These are phyloP conservation scores for Pulveroboletus sp. DNA, from an alignment of 768 basidiomycete species.

Conservation along the genomic window DNA sequence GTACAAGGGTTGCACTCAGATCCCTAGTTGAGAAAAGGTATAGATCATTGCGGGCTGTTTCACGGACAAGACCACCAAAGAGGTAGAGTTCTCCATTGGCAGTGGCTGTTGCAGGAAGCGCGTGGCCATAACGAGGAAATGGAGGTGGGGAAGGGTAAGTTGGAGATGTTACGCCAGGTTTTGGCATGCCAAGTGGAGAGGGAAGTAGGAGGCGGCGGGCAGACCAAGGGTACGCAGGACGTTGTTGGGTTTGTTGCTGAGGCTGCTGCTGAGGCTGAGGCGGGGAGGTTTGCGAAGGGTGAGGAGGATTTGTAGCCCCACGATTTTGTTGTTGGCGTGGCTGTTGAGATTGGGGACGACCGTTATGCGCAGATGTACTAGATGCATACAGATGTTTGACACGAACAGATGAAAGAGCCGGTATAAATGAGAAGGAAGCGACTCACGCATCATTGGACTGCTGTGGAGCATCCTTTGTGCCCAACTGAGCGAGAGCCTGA, in stretches of 20 bases:
- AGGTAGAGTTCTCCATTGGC: constrained; percentile 88
- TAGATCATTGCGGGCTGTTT: constrained; percentile 85
- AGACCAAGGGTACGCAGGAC: constrained; percentile 80
- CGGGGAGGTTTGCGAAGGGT: constrained; percentile 28
- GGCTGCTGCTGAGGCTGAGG: constrained; percentile 32
- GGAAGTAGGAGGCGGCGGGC: constrained; percentile 66
- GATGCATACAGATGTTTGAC: neutral
- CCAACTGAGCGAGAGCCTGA: constrained; percentile 62
- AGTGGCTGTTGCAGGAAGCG: constrained; percentile 75
- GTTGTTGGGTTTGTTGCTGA: constrained; percentile 34
- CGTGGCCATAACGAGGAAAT: constrained; percentile 95
- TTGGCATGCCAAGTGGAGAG: constrained; percentile 60
- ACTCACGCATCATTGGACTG: constrained; percentile 37
- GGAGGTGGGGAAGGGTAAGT: constrained; percentile 76
- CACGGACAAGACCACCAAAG: constrained; percentile 94
- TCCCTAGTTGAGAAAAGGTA: constrained; percentile 84
- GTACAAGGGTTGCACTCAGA: constrained; percentile 73
- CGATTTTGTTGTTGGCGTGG: constrained; percentile 36
- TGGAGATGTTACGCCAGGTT: constrained; percentile 59
- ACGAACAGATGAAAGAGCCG: constrained; percentile 3
- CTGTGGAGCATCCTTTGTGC: constrained; percentile 27
- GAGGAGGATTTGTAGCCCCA: constrained; percentile 28
- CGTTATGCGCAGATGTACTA: constrained; percentile 20
- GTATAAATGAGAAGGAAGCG: constrained; percentile 1
- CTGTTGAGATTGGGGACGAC: constrained; percentile 29